Evolutionary conservation across 1,284 basidiomycete genomes (phyloP), one percentile per base, ranked within the genome.

Genomic region (Cryptococcus sp.): DNA sequence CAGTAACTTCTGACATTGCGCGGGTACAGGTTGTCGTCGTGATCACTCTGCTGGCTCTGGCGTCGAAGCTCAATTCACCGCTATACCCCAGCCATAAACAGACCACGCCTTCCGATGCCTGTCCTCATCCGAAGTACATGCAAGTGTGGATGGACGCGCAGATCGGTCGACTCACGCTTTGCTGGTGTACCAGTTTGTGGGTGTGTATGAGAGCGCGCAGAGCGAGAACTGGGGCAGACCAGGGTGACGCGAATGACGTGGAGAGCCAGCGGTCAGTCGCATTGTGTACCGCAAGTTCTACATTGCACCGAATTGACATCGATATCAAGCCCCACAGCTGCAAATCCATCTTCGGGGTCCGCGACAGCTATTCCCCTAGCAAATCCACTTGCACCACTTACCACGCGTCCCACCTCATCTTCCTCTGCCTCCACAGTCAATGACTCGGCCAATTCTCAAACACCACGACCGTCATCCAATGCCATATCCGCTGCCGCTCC

Each of bases 131-230:
- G 7, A 23, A 61, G n/a, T 51, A 67, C 6, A 67, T 68, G 55
- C 60, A 66, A 54, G 57, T 62, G 2, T 73, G 72, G 72, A 69
- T 72, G 59, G 61, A 44, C 17, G 63, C 65, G 11, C 64, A 64
- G 45, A 54, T 64, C 6, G 50, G 46, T 3, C 50, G 68, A 25
- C 47, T 74, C 45, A 57, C 56, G 2, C 26, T 65, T 10, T 72
- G 70, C 47, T 70, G 68, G 68, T 39, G 39, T 17, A 58, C 63
- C 17, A 68, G 66, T 34, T 58, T 62, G 17, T 72, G 68, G 68
- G 64, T 72, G 40, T 59, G 53, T 16, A 16, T 65, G 13, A 34
- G 29, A 34, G 29, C 29, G 29, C 29, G 29, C 29, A 34, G 29
- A 13, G 29, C 8, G 29, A 4, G 29, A 2, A 34, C 8, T 13